Conservation (phyloP, 805 yeast species). For the Maudiozyma barnettii region DNA sequence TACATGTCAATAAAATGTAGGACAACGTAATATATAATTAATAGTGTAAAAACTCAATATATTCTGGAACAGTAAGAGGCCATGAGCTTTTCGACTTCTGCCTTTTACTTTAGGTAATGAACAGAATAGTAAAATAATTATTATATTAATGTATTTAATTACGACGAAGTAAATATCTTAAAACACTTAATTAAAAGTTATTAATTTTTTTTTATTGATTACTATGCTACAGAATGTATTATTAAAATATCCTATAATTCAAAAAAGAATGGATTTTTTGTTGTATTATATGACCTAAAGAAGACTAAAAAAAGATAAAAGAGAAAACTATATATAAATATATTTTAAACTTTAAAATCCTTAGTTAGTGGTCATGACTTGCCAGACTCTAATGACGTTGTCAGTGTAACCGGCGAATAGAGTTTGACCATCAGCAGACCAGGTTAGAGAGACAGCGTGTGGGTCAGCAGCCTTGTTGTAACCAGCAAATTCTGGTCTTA, state of each 20-base stretch:
- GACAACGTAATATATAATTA: too few species aligned
- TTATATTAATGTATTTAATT: not conserved
- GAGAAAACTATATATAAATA: slow-evolving; percentile 3
- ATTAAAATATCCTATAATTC: not conserved
- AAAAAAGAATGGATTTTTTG: slow-evolving; percentile 1
- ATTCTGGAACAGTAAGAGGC: too few species aligned
- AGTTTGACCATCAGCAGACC: slow-evolving; percentile 99
- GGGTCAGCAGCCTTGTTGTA: slow-evolving; percentile 90
- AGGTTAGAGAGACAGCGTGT: slow-evolving; percentile 93
- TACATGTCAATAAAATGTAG: too few species aligned
- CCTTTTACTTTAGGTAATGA: too few species aligned
- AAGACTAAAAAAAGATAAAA: slow-evolving; percentile 2
- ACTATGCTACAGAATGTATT: slow-evolving; percentile 1
- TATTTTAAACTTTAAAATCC: slow-evolving; percentile 2
- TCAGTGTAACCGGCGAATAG: slow-evolving; percentile 99
- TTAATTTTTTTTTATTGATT: not conserved
- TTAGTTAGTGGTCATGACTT: slow-evolving; percentile 77
- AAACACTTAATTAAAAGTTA: not conserved
- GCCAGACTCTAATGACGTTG: slow-evolving; percentile 99
- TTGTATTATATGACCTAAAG: slow-evolving; percentile 1
- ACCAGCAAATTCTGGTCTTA: slow-evolving; percentile 93
- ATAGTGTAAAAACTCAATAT: too few species aligned
- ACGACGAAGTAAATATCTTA: not conserved
- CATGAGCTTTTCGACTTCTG: too few species aligned
- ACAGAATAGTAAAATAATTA: not conserved